Percentiles rank a stretch among this genome's conserved stretches.
Conservation (phyloP, 192 early-diverging fungal species). For the Backusella parvicylindrica region DNA sequence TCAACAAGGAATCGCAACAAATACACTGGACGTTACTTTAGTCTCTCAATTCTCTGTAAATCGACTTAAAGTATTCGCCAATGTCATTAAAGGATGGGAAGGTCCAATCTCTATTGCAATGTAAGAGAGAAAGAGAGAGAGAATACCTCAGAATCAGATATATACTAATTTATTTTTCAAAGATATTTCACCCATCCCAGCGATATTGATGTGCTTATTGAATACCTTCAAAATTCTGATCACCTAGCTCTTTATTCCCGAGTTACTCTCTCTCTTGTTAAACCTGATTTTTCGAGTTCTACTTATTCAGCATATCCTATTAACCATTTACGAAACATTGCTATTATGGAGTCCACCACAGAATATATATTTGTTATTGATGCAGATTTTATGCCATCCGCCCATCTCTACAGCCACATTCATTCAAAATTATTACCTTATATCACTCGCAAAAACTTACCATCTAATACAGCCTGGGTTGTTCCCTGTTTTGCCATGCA, state of each 20-base stretch:
- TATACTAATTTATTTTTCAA: background rate
- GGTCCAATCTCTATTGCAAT: conserved; percentile 47
- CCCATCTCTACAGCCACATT: conserved; percentile 33
- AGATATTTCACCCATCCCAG: conserved; percentile 42
- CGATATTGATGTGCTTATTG: conserved; percentile 37
- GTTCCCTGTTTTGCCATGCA: conserved; percentile 50
- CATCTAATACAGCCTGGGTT: conserved; percentile 33
- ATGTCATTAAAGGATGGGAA: conserved; percentile 36
- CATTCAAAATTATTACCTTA: conserved; percentile 17
- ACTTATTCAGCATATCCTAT: conserved; percentile 45
- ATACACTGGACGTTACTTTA: conserved; percentile 34
- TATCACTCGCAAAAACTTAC: background rate
- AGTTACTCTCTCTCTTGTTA: conserved; percentile 37
- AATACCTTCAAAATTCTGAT: conserved; percentile 32
- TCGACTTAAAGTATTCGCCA: conserved; percentile 42
- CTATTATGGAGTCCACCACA: conserved; percentile 34
- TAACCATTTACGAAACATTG: conserved; percentile 49
- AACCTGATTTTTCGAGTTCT: conserved; percentile 36
- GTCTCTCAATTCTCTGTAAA: conserved; percentile 53
- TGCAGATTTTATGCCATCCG: conserved; percentile 50
- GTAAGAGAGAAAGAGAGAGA: conserved; percentile 11
- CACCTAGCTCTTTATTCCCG: conserved; percentile 24
- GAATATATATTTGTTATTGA: conserved; percentile 53
- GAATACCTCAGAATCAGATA: background rate
- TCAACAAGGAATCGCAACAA: background rate